Base-by-base conservation (phyloP, 192 early-diverging fungal species). In the Gaertneriomyces semiglobifer region DNA sequence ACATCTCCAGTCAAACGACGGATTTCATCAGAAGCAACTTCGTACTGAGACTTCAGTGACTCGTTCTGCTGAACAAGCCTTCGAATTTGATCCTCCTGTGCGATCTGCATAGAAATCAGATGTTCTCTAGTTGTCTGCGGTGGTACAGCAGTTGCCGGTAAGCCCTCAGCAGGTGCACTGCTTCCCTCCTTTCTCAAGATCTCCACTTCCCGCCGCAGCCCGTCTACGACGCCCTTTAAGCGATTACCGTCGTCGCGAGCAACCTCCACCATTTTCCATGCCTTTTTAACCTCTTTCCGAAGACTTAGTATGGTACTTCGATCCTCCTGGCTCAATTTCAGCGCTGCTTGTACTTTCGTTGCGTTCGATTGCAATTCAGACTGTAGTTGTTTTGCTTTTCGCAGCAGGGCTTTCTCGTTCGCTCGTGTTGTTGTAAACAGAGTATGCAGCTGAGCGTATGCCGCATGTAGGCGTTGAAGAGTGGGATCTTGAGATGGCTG, bases 231-330 rank as follows among this genome's bases (percentile, higher is more conserved):
- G 16, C 82, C 75, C 53, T 82, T 84, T 8, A 68, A 59, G 43
- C 73, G 65, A 4, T 62, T 53, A 52, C 80, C 80, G 58, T 81
- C 80, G 54, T 84, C 79, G 4, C 54, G 45, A 8, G 63, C 68
- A 16, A 46, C 67, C 66, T 84, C 80, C 20, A 84, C 80, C 72
- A 77, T 71, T 48, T 84, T 84, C 83, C 83, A 84, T 1, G 80
- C 80, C 47, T 79, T 79, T 57, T 74, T 71, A 38, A 84, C 71
- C 62, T 84, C 83, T 53, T 81, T 84, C 51, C 79, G 77, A 67
- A 84, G 63, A 12, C 69, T 60, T 1, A 70, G 67, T 48, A 81
- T 79, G 39, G 69, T 69, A 14, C 53, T 66, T 8, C 80, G 72
- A 58, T 81, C 81, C 25, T 73, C 72, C 58, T 82, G 81, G 25